Conservation (phyloP, 768 basidiomycete species). For the Podaxis sp. region DNA sequence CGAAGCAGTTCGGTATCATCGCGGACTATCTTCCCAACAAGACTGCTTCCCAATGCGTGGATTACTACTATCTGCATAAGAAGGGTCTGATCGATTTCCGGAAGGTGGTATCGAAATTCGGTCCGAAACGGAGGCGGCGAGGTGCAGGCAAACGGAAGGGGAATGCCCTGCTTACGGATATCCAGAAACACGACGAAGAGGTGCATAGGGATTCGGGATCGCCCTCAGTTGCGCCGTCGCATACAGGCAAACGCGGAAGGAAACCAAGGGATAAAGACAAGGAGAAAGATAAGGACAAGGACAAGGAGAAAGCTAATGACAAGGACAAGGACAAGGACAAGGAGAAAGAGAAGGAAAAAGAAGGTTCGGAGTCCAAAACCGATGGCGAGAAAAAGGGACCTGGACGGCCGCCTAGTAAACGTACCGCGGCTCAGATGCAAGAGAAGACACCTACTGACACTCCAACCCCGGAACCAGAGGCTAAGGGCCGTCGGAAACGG, state of each 20-base stretch:
- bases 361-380: slow-evolving; percentile 5
- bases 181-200: slow-evolving; percentile 72
- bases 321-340: background rate
- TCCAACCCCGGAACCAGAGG: slow-evolving; percentile 71
- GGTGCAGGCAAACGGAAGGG: slow-evolving; percentile 75
- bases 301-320: slow-evolving; percentile 2
- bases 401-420: slow-evolving; percentile 35
- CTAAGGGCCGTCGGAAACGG: slow-evolving; percentile 33
- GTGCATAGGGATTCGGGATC: slow-evolving; percentile 38
- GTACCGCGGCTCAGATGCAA: slow-evolving; percentile 31
- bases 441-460: slow-evolving; percentile 56
- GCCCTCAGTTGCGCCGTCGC: slow-evolving; percentile 32
- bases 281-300: slow-evolving; percentile 5
- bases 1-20: slow-evolving; percentile 96
- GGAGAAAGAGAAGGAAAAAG: slow-evolving; percentile 7
- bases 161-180: slow-evolving; percentile 79
- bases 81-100: slow-evolving; percentile 85
- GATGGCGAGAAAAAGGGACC: slow-evolving; percentile 33
- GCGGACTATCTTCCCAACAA: slow-evolving; percentile 80
- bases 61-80: slow-evolving; percentile 95
- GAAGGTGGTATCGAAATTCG: slow-evolving; percentile 65
- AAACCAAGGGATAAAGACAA: slow-evolving; percentile 13
- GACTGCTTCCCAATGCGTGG: slow-evolving; percentile 84
- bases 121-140: slow-evolving; percentile 60
- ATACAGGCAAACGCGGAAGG: slow-evolving; percentile 37